These are phyloP conservation scores for Diaporthe sp. DNA, from an alignment of 2,329 filamentous ascomycete species.

Conservation along the genomic window DNA sequence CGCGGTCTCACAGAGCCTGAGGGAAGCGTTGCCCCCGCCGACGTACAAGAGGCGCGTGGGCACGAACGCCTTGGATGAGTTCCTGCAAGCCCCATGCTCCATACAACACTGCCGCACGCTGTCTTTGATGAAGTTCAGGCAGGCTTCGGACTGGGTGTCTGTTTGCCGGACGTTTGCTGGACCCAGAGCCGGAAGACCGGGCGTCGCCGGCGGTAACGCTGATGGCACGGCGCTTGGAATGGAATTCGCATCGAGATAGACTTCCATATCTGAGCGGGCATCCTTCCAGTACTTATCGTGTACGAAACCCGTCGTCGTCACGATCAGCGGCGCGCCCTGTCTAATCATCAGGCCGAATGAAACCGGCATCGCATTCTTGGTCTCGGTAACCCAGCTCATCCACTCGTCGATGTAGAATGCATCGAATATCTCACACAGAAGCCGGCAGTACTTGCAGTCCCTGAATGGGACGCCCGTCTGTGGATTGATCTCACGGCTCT, in stretches of 20 bases:
- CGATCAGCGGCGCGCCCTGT: neutral
- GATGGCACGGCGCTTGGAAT: neutral
- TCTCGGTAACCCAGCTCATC: slow-evolving; percentile 22
- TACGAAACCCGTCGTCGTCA: neutral
- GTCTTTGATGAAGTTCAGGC: neutral
- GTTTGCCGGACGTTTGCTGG: neutral
- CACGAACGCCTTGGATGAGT: neutral
- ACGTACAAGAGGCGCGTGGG: slow-evolving; percentile 4
- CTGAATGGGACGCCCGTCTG: neutral
- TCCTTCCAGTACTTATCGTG: slow-evolving; percentile 20
- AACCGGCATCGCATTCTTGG: neutral
- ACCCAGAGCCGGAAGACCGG: neutral
- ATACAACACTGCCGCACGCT: neutral
- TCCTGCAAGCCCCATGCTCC: neutral
- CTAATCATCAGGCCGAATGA: slow-evolving; percentile 9
- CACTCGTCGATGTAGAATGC: slow-evolving; percentile 18
- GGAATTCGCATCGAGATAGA: neutral
- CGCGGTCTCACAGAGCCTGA: slow-evolving; percentile 3
- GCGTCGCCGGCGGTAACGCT: neutral
- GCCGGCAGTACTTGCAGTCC: slow-evolving; percentile 14
- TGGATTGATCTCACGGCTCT: neutral
- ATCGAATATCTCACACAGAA: neutral
- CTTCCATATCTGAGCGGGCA: neutral
- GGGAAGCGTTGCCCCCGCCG: neutral
- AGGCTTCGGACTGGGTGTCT: neutral